Conservation (phyloP, 805 yeast species). For the Cyberlindnera americana region DNA sequence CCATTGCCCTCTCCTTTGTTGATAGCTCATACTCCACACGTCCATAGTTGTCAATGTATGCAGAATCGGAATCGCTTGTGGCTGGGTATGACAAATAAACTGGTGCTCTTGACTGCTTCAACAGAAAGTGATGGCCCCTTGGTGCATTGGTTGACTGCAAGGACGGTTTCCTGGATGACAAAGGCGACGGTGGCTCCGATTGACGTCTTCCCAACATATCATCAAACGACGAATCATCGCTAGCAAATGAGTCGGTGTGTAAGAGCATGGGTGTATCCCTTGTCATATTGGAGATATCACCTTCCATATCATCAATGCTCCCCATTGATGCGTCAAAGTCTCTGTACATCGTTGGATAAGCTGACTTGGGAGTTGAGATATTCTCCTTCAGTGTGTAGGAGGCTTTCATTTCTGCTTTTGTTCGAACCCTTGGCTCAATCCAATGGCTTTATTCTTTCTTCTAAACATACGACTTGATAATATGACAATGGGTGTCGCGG, state of each 20-base stretch:
- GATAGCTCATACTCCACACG: conserved; percentile 23
- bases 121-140: conserved; percentile 23
- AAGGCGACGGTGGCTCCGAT: conserved; percentile 10
- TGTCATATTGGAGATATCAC: conserved; percentile 22
- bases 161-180: conserved; percentile 15
- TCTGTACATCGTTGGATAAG: conserved; percentile 20
- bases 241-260: neutral
- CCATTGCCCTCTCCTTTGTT: conserved; percentile 27
- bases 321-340: conserved; percentile 21
- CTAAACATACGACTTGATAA: too few species aligned
- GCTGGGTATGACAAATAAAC: conserved; percentile 27
- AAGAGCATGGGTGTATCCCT: conserved; percentile 2
- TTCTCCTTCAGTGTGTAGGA: conserved; percentile 1
- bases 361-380: conserved; percentile 20
- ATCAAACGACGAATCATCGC: conserved; percentile 20
- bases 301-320: conserved; percentile 24
- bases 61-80: conserved; percentile 5
- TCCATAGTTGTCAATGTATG: conserved; percentile 25
- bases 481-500: too few species aligned
- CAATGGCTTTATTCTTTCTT: too few species aligned
- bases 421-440: too few species aligned
- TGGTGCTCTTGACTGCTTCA: conserved; percentile 14
- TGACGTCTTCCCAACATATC: conserved; percentile 10
- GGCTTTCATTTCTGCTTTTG: too few species aligned
- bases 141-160: conserved; percentile 16